These are phyloP conservation scores for Boletus fagicola DNA, from an alignment of 768 basidiomycete genomes.

Conservation along the genomic window DNA sequence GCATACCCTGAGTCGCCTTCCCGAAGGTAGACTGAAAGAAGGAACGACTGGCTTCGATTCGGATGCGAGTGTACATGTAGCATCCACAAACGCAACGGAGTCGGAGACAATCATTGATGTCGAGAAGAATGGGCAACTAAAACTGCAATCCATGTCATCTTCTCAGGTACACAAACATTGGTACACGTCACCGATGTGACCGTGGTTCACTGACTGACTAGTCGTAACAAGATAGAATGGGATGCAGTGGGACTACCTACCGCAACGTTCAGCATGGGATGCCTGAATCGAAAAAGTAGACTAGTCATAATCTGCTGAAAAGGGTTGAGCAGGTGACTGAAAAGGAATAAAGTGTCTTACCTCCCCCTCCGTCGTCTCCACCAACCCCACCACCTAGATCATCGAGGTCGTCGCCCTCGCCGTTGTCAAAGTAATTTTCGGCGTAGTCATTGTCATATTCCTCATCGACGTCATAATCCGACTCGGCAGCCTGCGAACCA, in stretches of 20 bases:
- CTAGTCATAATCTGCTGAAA: constrained; percentile 30
- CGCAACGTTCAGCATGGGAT: neutral
- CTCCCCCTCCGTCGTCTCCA: constrained; percentile 63
- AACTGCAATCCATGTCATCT: neutral
- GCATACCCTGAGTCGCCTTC: constrained; percentile 1
- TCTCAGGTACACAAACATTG: neutral
- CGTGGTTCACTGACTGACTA: neutral
- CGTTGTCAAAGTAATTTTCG: constrained; percentile 89
- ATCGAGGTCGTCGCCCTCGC: constrained; percentile 78
- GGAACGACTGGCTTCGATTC: too few relatives aligned
- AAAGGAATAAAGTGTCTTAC: constrained; percentile 20
- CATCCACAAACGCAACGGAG: neutral
- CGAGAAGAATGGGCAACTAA: neutral
- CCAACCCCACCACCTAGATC: constrained; percentile 71
- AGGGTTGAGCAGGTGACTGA: neutral
- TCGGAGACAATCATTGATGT: neutral
- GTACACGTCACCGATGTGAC: neutral
- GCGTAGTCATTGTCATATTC: constrained; percentile 92
- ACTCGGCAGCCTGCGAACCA: constrained; percentile 62
- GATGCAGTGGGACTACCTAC: constrained; percentile 3
- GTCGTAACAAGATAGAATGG: neutral
- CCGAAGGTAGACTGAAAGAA: neutral
- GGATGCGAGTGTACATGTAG: neutral
- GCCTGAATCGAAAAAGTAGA: neutral
- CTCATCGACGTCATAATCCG: constrained; percentile 85